Evolutionary conservation across 208 protist species (phyloP), one percentile per base, ranked within the genome.

Genomic region (Herpetomonas samuelpessoai): DNA sequence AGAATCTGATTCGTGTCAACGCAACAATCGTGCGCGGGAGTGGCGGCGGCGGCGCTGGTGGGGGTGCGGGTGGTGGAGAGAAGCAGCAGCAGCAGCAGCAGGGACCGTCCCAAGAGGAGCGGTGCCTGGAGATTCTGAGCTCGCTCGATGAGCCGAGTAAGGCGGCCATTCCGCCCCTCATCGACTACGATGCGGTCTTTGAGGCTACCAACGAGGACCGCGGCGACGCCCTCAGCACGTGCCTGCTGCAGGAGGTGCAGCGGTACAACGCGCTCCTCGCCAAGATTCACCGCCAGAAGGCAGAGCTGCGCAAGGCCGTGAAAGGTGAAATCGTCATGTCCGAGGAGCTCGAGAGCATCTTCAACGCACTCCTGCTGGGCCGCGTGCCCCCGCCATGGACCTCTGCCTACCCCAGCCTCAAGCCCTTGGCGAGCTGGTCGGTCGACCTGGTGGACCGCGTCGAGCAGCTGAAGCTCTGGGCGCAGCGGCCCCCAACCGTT

Each of bases 301-400:
- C 62, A 18, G 83, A 98, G 68, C 81, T 99, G 45, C 79, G 89
- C 14, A 86, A 89, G 39, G 98, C 96, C 26, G 95, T 99, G 68
- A 97, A 97, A 79, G 98, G 98, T 44, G 87, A 98, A 58, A 93
- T 99, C 24, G 94, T 99, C 24, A 99, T 99, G 97, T 97, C 84
- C 19, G 66, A 89, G 21, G 95, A 99, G 62, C 85, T 99, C 14
- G 98, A 99, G 69, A 74, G 71, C 18, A 92, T 99, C 41, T 98
- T 97, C 58, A 71, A 86, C 28, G 81, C 81, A 19, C 65, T 99
- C 35, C 83, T 95, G 47, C 65, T 96, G 16, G 92, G 91, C 28
- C 79, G 83, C 25, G 98, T 99, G 53, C 98, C 98, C 24, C 63
- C 72, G 4, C 72, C 85, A 27, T 99, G 98, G 98, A 84, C 84